Percentiles rank a stretch among this genome's conserved stretches.
These are phyloP conservation scores for Helenozyma rhizophorensis DNA, from an alignment of 805 yeast species.

Conservation along the genomic window DNA sequence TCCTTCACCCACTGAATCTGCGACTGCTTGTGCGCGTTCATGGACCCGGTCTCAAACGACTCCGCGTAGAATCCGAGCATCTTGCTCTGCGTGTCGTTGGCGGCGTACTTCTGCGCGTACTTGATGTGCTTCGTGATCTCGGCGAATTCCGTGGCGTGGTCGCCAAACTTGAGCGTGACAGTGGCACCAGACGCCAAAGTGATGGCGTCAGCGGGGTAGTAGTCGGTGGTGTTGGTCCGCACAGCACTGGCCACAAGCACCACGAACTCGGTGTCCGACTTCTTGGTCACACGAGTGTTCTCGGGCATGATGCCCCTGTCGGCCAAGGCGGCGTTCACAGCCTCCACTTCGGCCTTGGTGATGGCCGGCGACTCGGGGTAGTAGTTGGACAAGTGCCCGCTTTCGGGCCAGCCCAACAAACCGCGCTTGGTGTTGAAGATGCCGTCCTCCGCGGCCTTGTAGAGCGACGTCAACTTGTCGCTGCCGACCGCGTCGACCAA, in stretches of 20 bases:
- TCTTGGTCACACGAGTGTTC: slow-evolving; percentile 71
- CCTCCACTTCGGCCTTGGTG: slow-evolving; percentile 58
- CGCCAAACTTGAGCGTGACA: slow-evolving; percentile 67
- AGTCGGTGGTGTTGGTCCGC: slow-evolving; percentile 43
- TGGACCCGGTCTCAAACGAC: slow-evolving; percentile 75
- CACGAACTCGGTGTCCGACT: slow-evolving; percentile 41
- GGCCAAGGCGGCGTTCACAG: slow-evolving; percentile 64
- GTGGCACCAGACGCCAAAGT: slow-evolving; percentile 31
- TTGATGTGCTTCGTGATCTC: slow-evolving; percentile 52
- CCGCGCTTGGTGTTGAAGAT: slow-evolving; percentile 48
- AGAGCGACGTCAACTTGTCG: slow-evolving; percentile 29
- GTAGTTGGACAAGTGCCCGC: slow-evolving; percentile 73
- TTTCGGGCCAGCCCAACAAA: slow-evolving; percentile 73
- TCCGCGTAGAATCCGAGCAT: slow-evolving; percentile 65
- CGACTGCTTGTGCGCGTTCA: slow-evolving; percentile 79
- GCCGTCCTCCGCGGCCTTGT: slow-evolving; percentile 40
- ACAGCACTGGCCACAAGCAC: slow-evolving; percentile 68
- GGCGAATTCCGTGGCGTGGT: slow-evolving; percentile 62
- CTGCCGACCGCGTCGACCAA: slow-evolving; percentile 43
- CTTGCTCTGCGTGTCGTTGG: slow-evolving; percentile 65
- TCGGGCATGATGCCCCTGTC: slow-evolving; percentile 65
- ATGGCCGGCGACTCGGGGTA: slow-evolving; percentile 47
- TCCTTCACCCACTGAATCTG: slow-evolving; percentile 89
- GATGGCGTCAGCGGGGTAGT: slow-evolving; percentile 45
- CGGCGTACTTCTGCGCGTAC: slow-evolving; percentile 58